Conservation (phyloP, 2,329 filamentous ascomycete genomes). For the Exophiala mesophila region DNA sequence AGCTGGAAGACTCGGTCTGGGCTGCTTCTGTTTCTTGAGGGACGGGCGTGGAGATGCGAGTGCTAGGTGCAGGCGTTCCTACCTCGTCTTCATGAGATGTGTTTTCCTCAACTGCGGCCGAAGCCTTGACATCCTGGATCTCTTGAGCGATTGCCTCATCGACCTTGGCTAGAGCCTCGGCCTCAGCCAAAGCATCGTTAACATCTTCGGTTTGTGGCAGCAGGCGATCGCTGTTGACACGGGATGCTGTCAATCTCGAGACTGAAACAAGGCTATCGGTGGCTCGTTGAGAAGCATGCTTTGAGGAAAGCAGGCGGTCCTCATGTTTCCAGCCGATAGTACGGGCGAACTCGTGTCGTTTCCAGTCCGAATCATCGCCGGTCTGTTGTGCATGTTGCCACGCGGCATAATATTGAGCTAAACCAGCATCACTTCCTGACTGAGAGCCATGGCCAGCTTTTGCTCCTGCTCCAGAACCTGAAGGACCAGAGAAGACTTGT, state of each 20-base stretch:
- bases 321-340: conserved; percentile 78
- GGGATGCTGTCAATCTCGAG: conserved; percentile 33
- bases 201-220: conserved; percentile 58
- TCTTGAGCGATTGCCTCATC: conserved; percentile 80
- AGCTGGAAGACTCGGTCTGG: conserved; percentile 19
- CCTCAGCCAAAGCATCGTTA: conserved; percentile 44
- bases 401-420: conserved; percentile 89
- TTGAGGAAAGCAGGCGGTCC: conserved; percentile 37
- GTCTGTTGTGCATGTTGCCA: conserved; percentile 72
- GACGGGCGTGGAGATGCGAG: conserved; percentile 10
- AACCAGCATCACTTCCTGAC: conserved; percentile 53
- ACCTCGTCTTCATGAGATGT: conserved; percentile 27
- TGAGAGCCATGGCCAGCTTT: conserved; percentile 54
- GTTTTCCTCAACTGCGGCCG: conserved; percentile 9
- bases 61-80: conserved; percentile 26
- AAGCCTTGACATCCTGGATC: conserved; percentile 57
- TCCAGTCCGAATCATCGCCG: conserved; percentile 75
- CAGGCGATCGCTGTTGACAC: conserved; percentile 50
- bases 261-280: conserved; percentile 22
- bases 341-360: conserved; percentile 83
- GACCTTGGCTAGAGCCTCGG: conserved; percentile 64
- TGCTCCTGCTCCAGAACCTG: conserved; percentile 48
- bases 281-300: conserved; percentile 22
- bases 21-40: conserved; percentile 4
- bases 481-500: conserved; percentile 65